A percentile compares a stretch with the other conserved stretches of the same genome.
Evolutionary conservation across 441 rosid genomes (phyloP).

Genomic region (Kokia cookei): DNA sequence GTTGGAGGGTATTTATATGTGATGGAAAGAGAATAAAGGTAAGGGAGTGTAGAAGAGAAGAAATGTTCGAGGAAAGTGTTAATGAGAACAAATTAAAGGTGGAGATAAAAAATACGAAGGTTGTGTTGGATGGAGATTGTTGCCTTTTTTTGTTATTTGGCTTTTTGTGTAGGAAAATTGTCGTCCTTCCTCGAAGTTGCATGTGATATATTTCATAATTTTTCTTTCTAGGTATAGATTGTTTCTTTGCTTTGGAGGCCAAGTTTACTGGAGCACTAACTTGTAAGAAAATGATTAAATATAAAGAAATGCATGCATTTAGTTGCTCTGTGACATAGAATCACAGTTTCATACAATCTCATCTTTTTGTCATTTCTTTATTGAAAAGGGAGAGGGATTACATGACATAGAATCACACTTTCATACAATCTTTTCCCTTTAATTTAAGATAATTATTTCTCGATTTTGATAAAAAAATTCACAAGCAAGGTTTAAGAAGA

Average conservation of each 20-base stretch:
- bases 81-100: constrained; percentile 2
- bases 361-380: too few relatives aligned
- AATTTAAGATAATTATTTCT: too few relatives aligned
- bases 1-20: constrained; percentile 5
- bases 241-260: not conserved
- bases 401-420: too few relatives aligned
- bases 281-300: not conserved
- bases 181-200: not conserved
- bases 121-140: not conserved
- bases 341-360: too few relatives aligned
- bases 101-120: not conserved
- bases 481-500: too few relatives aligned
- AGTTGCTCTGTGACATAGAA: too few relatives aligned
- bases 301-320: too few relatives aligned
- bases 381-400: too few relatives aligned
- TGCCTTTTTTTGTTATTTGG: not conserved
- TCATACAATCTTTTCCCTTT: too few relatives aligned
- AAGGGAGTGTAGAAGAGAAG: not conserved
- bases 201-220: not conserved
- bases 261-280: not conserved
- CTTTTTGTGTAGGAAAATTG: constrained; percentile 5
- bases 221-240: not conserved
- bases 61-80: constrained; percentile 14
- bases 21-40: not conserved
- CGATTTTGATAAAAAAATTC: too few relatives aligned